Base-by-base conservation (phyloP, 345 rosid species). In the Linum usitatissimum region DNA sequence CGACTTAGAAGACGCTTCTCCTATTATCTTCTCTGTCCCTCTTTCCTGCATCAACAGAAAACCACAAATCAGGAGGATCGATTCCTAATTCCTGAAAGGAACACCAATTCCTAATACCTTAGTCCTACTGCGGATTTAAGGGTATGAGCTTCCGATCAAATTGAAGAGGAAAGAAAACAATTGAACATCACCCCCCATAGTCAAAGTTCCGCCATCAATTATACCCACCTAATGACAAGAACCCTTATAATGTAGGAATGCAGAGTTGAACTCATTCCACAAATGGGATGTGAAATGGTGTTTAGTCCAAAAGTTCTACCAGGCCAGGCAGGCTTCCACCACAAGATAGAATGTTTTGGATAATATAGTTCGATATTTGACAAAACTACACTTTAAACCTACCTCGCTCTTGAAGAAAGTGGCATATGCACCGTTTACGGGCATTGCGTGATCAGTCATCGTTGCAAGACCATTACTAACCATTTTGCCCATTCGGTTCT, bases 321-420 rank as follows among this genome's bases (percentile, higher is more conserved):
- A 31, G 36, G 51, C 3, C 4, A 45, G 17, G 51, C 51, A 10
- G 3, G 51, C 17, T 45, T 45, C 28, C 15, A 45, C 51, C 14
- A 7, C 14, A 0, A 45, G 51, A 45, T 15, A 21, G 21, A 55
- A 8, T 8, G 7, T n/a, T 55, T 55, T 21, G 23, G 8, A n/a
- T 9, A 2, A 55, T 18, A 6, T 2, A 19, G 8, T n/a, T 36
- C 57, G 14, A 39, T 55, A 28, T 3, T 53, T 6, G 62, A 30
- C 14, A 39, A 40, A 10, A 60, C 8, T 12, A 40, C 48, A 40
- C 48, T 1, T 8, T 45, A 45, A 45, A 45, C 23, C 18, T 84
- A 87, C 97, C 96, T 83, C 79, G 59, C 71, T 63, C 48, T 80
- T 72, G 75, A 79, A 72, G 78, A 70, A 80, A 28, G 73, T 39